These are phyloP conservation scores for Agrocybe praecox DNA, from an alignment of 768 basidiomycete genomes.

Conservation along the genomic window DNA sequence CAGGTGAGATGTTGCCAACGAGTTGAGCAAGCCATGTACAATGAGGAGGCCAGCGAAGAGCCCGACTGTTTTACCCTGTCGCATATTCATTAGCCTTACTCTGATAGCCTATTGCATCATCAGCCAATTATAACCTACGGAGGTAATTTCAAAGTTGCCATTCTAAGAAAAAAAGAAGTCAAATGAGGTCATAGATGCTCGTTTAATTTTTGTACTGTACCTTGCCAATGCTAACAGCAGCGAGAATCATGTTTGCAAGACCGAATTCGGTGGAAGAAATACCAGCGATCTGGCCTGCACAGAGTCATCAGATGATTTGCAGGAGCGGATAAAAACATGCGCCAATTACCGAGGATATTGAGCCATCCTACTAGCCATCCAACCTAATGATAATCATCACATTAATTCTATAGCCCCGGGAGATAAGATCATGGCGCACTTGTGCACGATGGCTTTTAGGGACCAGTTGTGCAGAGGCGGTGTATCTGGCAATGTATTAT, in stretches of 20 bases:
- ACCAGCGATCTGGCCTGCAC: slow-evolving; percentile 76
- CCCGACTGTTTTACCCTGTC: slow-evolving; percentile 71
- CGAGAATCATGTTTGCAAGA: slow-evolving; percentile 76
- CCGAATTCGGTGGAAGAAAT: slow-evolving; percentile 88
- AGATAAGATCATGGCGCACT: slow-evolving; percentile 30
- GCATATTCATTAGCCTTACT: not conserved
- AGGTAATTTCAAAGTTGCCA: slow-evolving; percentile 60
- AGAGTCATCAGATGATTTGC: slow-evolving; percentile 3
- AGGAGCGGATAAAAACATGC: not conserved
- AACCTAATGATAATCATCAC: slow-evolving; percentile 37
- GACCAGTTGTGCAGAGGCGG: slow-evolving; percentile 77
- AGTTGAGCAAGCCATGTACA: slow-evolving; percentile 79
- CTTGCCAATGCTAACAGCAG: slow-evolving; percentile 67
- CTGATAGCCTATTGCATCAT: not conserved
- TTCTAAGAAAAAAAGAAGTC: slow-evolving; percentile 33
- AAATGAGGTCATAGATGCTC: not conserved
- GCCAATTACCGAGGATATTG: slow-evolving; percentile 66
- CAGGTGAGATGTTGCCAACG: slow-evolving; percentile 72
- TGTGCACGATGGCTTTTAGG: slow-evolving; percentile 66
- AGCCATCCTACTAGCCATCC: slow-evolving; percentile 86
- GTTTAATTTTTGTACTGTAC: slow-evolving; percentile 23
- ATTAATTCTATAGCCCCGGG: not conserved
- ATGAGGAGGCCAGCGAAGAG: slow-evolving; percentile 77
- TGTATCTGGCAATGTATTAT: slow-evolving; percentile 49
- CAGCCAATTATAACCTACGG: slow-evolving; percentile 27